Evolutionary conservation across 768 basidiomycete genomes (phyloP).

Genomic region (Phaffia australis): DNA sequence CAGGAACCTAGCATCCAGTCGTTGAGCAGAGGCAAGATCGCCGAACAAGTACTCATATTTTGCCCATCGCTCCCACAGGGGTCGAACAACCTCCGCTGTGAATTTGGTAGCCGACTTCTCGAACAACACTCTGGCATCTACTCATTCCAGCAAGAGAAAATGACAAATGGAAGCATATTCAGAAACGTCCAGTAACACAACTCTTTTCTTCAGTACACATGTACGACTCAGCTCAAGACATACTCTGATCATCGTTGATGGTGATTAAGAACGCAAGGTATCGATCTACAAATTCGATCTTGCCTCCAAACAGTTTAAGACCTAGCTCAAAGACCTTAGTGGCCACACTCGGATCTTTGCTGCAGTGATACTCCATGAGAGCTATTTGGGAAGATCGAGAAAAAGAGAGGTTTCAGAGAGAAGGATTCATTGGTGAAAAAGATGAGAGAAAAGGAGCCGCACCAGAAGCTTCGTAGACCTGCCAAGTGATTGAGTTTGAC

Average conservation of each 20-base stretch:
- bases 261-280: slow-evolving; percentile 89
- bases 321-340: slow-evolving; percentile 90
- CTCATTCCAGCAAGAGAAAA: neutral
- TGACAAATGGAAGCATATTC: neutral
- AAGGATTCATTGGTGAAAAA: neutral
- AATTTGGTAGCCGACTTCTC: slow-evolving; percentile 73
- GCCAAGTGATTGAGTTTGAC: slow-evolving; percentile 54
- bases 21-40: slow-evolving; percentile 75
- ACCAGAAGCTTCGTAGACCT: slow-evolving; percentile 89
- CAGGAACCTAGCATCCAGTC: slow-evolving; percentile 76
- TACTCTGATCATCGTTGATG: slow-evolving; percentile 91
- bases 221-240: slow-evolving; percentile 34
- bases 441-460: slow-evolving; percentile 27
- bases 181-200: neutral
- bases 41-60: slow-evolving; percentile 91
- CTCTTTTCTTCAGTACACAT: slow-evolving; percentile 19
- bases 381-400: slow-evolving; percentile 44
- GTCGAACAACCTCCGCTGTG: slow-evolving; percentile 58
- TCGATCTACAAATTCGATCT: slow-evolving; percentile 63
- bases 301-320: slow-evolving; percentile 66
- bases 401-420: neutral
- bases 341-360: slow-evolving; percentile 65
- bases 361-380: slow-evolving; percentile 85
- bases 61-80: slow-evolving; percentile 93
- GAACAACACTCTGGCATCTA: slow-evolving; percentile 92